Percentiles rank a stretch among this genome's conserved stretches.
phyloP scores from a whole-genome alignment of 805 yeast species.

The Saturnispora quitensis region DNA sequence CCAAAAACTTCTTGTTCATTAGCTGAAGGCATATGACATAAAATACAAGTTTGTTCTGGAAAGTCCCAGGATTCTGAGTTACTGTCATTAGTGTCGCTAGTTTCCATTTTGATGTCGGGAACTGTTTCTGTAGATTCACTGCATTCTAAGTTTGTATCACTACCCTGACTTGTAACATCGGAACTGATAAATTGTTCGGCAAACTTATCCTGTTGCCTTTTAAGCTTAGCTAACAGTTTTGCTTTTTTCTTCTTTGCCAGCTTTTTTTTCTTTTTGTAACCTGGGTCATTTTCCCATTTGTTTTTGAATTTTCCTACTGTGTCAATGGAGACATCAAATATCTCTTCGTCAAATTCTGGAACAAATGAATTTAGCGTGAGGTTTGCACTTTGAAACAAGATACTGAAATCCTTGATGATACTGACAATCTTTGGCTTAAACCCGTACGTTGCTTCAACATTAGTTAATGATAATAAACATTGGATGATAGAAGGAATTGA shows the following conservation, averaged over 20 bases:
- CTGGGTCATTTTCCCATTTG: constrained; percentile 25
- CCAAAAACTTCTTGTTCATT: constrained; percentile 61
- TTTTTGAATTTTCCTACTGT: constrained; percentile 4
- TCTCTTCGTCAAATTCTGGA: constrained; percentile 8
- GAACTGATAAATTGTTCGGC: constrained; percentile 33
- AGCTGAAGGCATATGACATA: constrained; percentile 70
- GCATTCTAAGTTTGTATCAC: not conserved
- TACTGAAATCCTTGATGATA: constrained; percentile 2
- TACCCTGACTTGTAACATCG: not conserved
- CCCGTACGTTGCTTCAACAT: not conserved
- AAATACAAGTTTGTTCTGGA: constrained; percentile 67
- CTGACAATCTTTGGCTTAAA: constrained; percentile 5
- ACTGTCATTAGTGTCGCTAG: constrained; percentile 18
- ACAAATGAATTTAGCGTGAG: not conserved
- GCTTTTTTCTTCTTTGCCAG: constrained; percentile 62
- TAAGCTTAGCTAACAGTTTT: constrained; percentile 68
- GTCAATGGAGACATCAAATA: constrained; percentile 10
- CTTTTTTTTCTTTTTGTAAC: constrained; percentile 51
- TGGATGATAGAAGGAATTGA: not conserved
- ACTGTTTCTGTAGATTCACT: not conserved
- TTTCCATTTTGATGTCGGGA: constrained; percentile 20
- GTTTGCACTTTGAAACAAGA: not conserved
- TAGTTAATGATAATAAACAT: constrained; percentile 3
- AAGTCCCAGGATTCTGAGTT: constrained; percentile 44
- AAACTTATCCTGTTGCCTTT: constrained; percentile 71